Evolutionary conservation across 202 grass and related monocot genomes (phyloP), one percentile per base, ranked within the genome.

Genomic region (Setaria italica): DNA sequence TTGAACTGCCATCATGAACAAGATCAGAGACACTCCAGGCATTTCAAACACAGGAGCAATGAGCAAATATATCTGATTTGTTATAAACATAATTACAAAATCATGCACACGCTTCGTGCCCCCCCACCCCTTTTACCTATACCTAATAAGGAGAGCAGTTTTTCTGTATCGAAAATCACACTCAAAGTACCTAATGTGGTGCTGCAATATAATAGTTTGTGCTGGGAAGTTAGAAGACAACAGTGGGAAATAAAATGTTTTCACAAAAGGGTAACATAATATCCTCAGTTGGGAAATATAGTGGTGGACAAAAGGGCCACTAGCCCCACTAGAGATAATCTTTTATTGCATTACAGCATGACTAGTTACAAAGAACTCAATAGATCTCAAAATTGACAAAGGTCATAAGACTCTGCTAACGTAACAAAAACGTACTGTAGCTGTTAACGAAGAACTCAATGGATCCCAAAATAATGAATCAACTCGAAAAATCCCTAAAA

Each of bases 251-350:
- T 41, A 6, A 39, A 41, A 41, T 48, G 46, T 0, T 48, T 47
- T 48, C 10, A 48, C 46, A 11, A 48, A 11, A 67, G 12, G 2
- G 48, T 20, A 50, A 4, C 49, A 64, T 11, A 35, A 5, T 5
- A 67, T 25, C 6, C 14, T 77, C 42, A n/a, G 13, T 56, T 69
- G 3, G n/a, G 21, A 77, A 81, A 43, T 20, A 46, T 54, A 48
- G 49, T 48, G 33, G 20, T 47, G 66, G 17, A 29, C 25, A 90
- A n/a, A 71, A 78, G 14, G 17, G 41, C 30, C 66, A 46, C 37
- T 15, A 57, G 17, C 74, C 80, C 6, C 6, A 2, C 11, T 34
- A 74, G 1, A 83, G 9, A 54, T 19, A 25, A 62, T 62, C 1
- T 16, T 8, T 50, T 45, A 53, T 11, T 30, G 19, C 12, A 77